phyloP scores from a whole-genome alignment of 352 stramenopile genomes.

The Phytopythium sindhum region DNA sequence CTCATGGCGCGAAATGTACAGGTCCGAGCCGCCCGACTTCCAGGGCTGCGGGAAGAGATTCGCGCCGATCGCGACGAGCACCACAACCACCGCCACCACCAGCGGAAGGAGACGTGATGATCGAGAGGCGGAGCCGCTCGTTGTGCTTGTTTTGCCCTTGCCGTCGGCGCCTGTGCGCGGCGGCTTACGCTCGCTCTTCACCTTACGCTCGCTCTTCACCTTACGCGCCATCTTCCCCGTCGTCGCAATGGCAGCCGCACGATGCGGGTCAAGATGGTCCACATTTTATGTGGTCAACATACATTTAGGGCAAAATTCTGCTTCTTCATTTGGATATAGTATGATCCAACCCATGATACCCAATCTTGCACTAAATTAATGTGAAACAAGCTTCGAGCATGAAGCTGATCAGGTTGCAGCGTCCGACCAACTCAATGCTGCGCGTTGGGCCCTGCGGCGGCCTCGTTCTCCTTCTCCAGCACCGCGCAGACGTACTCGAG shows the following conservation, averaged over 20 bases:
- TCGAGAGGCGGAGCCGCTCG: neutral
- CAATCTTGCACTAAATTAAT: neutral
- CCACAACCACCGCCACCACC: neutral
- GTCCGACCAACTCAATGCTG: neutral
- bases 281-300: conserved; percentile 3
- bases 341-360: neutral
- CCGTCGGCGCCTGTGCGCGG: neutral
- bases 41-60: neutral
- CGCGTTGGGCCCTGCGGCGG: conserved; percentile 10
- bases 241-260: neutral
- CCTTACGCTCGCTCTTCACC: conserved; percentile 7
- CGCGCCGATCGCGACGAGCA: neutral
- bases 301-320: neutral
- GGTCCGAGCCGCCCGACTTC: neutral
- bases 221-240: conserved; percentile 15
- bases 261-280: neutral
- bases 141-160: neutral
- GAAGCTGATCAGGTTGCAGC: neutral
- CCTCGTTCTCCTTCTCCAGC: conserved; percentile 49
- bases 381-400: neutral
- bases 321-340: neutral
- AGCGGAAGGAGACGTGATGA: neutral
- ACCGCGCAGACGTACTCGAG: conserved; percentile 68
- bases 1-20: conserved; percentile 34
- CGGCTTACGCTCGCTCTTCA: conserved; percentile 2